Evolutionary conservation across 257 asterid species (phyloP).

Genomic region (Lantana camara): DNA sequence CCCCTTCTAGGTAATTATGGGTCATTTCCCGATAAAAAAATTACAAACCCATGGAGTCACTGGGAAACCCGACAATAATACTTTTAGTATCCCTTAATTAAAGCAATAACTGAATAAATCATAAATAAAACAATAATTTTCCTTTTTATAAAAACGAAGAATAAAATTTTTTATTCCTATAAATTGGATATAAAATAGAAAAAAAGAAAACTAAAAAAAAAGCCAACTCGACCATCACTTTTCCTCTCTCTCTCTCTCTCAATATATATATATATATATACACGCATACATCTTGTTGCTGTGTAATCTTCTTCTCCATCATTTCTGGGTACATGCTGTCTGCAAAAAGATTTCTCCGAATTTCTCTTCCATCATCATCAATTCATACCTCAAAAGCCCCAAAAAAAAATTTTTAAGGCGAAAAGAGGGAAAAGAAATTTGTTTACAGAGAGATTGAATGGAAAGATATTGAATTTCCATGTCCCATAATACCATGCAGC

Average conservation of each 20-base stretch:
- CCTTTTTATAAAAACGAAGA: too few species aligned
- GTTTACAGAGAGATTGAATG: not conserved
- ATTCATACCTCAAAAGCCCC: conserved; percentile 8
- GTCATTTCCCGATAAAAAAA: too few species aligned
- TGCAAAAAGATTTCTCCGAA: conserved; percentile 15
- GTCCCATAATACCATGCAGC: conserved; percentile 32
- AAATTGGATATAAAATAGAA: too few species aligned
- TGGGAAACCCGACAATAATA: too few species aligned
- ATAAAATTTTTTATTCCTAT: too few species aligned
- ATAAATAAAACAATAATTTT: too few species aligned
- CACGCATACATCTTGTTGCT: too few species aligned
- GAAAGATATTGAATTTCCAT: not conserved
- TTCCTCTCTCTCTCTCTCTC: conserved; percentile 29
- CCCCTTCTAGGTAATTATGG: too few species aligned
- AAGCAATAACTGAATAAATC: too few species aligned
- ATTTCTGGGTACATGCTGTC: conserved; percentile 24
- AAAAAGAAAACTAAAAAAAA: too few species aligned
- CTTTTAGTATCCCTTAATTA: too few species aligned
- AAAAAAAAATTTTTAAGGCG: conserved; percentile 16
- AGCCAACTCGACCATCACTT: conserved; percentile 11
- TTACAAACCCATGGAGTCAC: too few species aligned
- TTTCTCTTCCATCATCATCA: conserved; percentile 2
- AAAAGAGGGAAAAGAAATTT: not conserved
- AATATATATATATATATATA: not conserved
- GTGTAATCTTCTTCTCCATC: conserved; percentile 19